Base-by-base conservation (phyloP, 2,329 filamentous ascomycete genomes). In the Fusarium solani-melongenae region DNA sequence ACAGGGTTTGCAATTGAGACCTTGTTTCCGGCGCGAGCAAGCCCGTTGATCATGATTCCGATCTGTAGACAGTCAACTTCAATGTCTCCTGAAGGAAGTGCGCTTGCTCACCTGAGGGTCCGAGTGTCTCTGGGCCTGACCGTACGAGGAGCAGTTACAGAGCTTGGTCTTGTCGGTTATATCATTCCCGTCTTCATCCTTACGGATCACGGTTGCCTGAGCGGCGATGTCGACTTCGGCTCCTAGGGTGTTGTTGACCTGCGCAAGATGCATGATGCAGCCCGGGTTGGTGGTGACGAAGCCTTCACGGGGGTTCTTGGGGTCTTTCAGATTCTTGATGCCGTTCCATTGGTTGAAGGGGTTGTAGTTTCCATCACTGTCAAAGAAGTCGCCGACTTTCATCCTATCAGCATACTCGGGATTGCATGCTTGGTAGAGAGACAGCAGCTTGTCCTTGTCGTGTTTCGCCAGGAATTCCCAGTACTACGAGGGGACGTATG, bases 291-390 rank as follows among this genome's bases (percentile, higher is more conserved):
- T 46, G 22, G 41, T 46, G 12, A 17, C 22, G 12, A 46, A 46
- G 20, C 41, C 41, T 15, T 10, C 1, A 4, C 20, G 0, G 14
- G 22, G 12, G 2, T 46, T 0, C 22, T 9, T 1, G 3, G 41
- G 22, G 41, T 10, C 14, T 24, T 15, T 46, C 4, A 46, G 7
- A 46, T 10, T 24, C 14, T 46, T 24, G 41, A 46, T 46, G 22
- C 41, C 41, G 17, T 46, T 46, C 41, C 41, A 46, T 46, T 8
- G 41, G 41, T 46, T 46, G 41, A 6, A 46, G 22, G 41, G 41
- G 22, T 46, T 46, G 41, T 46, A 46, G 22, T 5, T 46, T 2
- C 41, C 41, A 0, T 24, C 7, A 2, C 41, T 17, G 8, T 24
- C 2, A 5, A 24, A 6, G 8, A 46, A 9, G 41, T 46, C 41